Evolutionary conservation across 495 filamentous ascomycete genomes (phyloP), one percentile per base, ranked within the genome.

Genomic region (Aspergillus conjunctus): DNA sequence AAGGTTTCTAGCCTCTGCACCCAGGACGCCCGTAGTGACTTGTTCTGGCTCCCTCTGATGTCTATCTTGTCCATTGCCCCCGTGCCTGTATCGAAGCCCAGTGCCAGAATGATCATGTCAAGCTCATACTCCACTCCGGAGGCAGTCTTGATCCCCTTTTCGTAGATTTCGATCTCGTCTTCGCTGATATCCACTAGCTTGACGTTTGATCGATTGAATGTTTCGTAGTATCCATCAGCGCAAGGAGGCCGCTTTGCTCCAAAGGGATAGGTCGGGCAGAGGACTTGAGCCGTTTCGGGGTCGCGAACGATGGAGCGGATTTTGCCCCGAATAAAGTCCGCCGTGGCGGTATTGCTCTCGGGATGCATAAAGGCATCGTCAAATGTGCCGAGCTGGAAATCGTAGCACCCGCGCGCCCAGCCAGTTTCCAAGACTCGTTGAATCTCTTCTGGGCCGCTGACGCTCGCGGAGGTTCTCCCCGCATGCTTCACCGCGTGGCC

Each of bases 341-440:
- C 71, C 18, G 64, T 65, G 0, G 64, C 41, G 7, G 59, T 59
- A 21, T 76, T 76, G 6, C 68, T 62, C 9, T 66, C 63, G 2
- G 59, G 58, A 30, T 66, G 37, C 20, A 46, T 71, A 15, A 68
- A 61, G 4, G 68, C 63, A 58, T 77, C 74, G 33, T 59, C 57
- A 58, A 75, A 76, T 8, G 62, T 68, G 0, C 62, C 68, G 1
- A 72, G 56, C 68, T 63, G n/a, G 30, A 58, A 74, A 30, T 66
- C 68, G 22, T 61, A 59, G 18, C 74, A 68, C 12, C 71, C 72
- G 14, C 68, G 66, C 44, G 68, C 62, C 33, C 66, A 75, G 10
- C 65, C 51, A n/a, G 34, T 14, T 77, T 72, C 63, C 62, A 73
- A 0, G 68, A 54, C 15, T 58, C 45, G 8, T 51, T 41, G 1